Evolutionary conservation across 2,329 filamentous ascomycete genomes (phyloP), one percentile per base, ranked within the genome.

Genomic region (Paracorniculantispora psalliotae): DNA sequence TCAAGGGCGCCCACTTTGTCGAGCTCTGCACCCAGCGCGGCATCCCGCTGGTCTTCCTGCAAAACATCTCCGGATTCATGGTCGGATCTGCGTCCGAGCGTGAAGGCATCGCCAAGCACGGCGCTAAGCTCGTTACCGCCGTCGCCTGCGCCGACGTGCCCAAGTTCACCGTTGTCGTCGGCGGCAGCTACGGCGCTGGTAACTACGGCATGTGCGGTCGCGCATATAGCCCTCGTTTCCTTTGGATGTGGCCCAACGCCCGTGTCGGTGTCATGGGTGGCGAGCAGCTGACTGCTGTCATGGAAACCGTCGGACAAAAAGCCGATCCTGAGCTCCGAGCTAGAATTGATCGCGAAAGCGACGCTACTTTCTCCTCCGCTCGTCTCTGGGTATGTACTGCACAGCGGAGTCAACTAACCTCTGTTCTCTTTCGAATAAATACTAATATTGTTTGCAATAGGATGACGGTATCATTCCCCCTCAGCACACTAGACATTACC

Each of bases 181-280:
- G 94, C 25, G 90, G 89, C 30, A 92, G 88, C 71, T 94, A 94
- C 64, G 93, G 93, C 60, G 93, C 93, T 8, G 94, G 94, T 4
- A 99, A 97, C 74, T 99, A 99, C 71, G 94, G 93, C 67, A 99
- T 99, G 94, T 97, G 91, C 70, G 94, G 94, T 23, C 84, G 94
- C 53, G 93, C 94, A 2, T 99, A 97, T 74, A 85, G 84, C n/a
- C 93, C 93, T 0, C 81, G 92, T 13, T 91, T 97, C 73, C 75
- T 97, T 61, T 97, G 91, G 86, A 96, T 93, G 81, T 99, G 94
- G 94, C 94, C 94, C 43, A 96, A 96, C 67, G 92, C 94, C n/a
- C 89, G 90, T 69, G 91, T 96, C 54, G 91, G 90, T 33, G 92
- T 99, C 66, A 99, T 99, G 94, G 94, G 94, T 21, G 83, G 89